Base-by-base conservation (phyloP, 1,284 basidiomycete genomes). In the Rhodotorula sp. region DNA sequence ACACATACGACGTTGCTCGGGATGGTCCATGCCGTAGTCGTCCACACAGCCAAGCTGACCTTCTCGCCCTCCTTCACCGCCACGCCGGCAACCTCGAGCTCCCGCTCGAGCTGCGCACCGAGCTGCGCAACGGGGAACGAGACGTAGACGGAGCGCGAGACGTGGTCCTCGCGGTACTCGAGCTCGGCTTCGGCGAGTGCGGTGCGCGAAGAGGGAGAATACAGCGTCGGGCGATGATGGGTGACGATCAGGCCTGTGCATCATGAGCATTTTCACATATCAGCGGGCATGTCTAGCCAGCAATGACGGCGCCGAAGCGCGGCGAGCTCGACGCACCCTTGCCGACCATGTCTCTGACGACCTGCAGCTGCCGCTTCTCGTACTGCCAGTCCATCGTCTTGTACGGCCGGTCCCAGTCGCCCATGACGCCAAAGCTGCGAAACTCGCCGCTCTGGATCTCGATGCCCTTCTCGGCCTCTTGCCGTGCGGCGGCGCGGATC, bases 1-100 rank as follows among this genome's bases (percentile, higher is more conserved):
- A n/a, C 52, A 75, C 85, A 57, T 77, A 92, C 93, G 90, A 96
- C 93, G 79, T 99, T 99, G 1, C 93, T 92, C 2, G 92, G 92
- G 59, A 99, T 83, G 12, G 93, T 97, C 96, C 96, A 99, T 0
- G 97, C 93, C 0, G 96, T 99, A 0, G 97, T 99, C 2, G 96
- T 99, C 97, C 97, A 99, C n/a, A 97, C 90, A 46, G 94, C 84
- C 16, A 96, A 78, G 25, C 86, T 85, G 5, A 90, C 81, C 23
- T 80, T 76, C 42, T 54, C 78, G 12, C 46, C 74, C 67, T 21
- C 77, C 34, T 34, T 77, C 17, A 58, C 72, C 67, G 21, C 75
- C 13, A 66, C 60, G 7, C 63, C 70, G 56, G 52, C 70, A 58
- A 27, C 49, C 53, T 9, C 64, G 50, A 21, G 56, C 45, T 41